Evolutionary conservation across 202 grass and related monocot genomes (phyloP).

Genomic region (Setaria viridis): DNA sequence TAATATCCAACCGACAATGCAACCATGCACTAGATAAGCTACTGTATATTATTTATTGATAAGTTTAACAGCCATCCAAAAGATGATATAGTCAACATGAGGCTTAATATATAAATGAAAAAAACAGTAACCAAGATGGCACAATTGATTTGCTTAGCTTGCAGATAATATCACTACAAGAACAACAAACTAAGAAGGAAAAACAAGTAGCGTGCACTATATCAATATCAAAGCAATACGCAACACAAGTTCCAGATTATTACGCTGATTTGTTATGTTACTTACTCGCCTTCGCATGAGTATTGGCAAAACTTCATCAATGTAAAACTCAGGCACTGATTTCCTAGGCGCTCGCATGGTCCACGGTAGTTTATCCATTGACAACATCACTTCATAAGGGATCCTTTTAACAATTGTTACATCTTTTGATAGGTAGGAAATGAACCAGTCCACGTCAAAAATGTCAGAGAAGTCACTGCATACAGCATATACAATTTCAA

Average conservation of each 20-base stretch:
- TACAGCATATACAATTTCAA: constrained; percentile 27
- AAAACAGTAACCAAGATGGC: background rate
- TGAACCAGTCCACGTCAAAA: constrained; percentile 94
- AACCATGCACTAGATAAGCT: constrained; percentile 16
- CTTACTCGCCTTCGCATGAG: constrained; percentile 89
- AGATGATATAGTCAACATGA: background rate
- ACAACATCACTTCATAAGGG: constrained; percentile 86
- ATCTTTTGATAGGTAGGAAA: constrained; percentile 81
- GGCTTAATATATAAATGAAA: constrained; percentile 14
- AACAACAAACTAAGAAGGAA: constrained; percentile 10
- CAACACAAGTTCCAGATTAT: constrained; percentile 17
- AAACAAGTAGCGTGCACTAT: background rate
- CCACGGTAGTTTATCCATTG: constrained; percentile 94
- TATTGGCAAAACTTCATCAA: constrained; percentile 84
- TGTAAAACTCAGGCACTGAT: constrained; percentile 87
- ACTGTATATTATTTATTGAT: background rate
- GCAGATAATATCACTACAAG: background rate
- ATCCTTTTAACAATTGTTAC: constrained; percentile 82
- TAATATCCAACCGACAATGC: background rate
- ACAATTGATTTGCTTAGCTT: background rate
- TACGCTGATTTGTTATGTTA: constrained; percentile 28
- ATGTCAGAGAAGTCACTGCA: constrained; percentile 90
- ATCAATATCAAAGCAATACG: constrained; percentile 26
- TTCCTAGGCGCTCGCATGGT: constrained; percentile 94
- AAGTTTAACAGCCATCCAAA: background rate